Percentiles rank a stretch among this genome's conserved stretches.
Evolutionary conservation across 352 stramenopile species (phyloP).

Genomic region (Plasmopara viticola): DNA sequence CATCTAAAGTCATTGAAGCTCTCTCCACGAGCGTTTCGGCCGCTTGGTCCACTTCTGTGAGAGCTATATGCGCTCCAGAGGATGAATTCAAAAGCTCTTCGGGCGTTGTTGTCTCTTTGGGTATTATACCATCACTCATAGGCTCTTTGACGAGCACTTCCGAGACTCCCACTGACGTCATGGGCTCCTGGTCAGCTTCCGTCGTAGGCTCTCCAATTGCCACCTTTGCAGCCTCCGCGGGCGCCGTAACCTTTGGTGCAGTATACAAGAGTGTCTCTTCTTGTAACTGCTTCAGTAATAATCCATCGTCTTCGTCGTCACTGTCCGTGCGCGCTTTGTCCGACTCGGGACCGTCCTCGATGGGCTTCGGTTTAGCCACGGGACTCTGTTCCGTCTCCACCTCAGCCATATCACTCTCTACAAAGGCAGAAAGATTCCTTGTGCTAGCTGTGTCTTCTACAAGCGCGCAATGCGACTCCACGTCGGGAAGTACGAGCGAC

Average conservation of each 20-base stretch:
- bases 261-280: not conserved
- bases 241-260: not conserved
- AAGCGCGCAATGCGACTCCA: conserved; percentile 2
- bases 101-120: no score
- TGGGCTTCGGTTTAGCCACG: conserved; percentile 9
- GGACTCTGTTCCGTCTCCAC: conserved; percentile 27
- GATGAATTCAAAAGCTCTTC: not conserved
- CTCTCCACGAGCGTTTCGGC: conserved; percentile 10
- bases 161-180: not conserved
- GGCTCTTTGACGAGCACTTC: not conserved
- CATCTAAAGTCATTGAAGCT: not conserved
- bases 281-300: conserved; percentile 4
- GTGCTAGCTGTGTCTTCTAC: not conserved
- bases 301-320: conserved; percentile 23
- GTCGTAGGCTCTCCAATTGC: conserved; percentile 4
- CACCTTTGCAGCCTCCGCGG: conserved; percentile 6
- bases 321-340: conserved; percentile 28
- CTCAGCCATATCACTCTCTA: conserved; percentile 15
- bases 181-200: conserved; percentile 3
- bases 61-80: conserved; percentile 3
- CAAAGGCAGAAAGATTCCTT: conserved; percentile 4
- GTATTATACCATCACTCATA: not conserved
- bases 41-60: conserved; percentile 3
- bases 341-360: conserved; percentile 24
- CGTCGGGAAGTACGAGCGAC: conserved; percentile 8